phyloP scores from a whole-genome alignment of 2,329 filamentous ascomycete genomes.

The Seiridium cupressi region DNA sequence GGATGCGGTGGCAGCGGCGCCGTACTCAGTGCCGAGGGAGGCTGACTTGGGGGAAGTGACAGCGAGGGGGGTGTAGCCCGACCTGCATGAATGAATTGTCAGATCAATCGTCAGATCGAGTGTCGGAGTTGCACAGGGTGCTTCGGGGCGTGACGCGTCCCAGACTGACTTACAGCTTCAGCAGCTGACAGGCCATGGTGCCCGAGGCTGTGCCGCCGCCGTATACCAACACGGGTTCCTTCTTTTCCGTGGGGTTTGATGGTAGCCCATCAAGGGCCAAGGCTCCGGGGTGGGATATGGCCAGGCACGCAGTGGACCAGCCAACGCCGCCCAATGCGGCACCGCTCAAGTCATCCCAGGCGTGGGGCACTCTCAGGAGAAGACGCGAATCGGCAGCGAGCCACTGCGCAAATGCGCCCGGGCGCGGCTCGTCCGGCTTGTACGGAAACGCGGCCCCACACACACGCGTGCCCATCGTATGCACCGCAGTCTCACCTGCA shows the following conservation, averaged over 20 bases:
- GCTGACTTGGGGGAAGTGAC: neutral
- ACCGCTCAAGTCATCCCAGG: conserved; percentile 16
- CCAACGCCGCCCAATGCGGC: conserved; percentile 22
- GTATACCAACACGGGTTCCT: conserved; percentile 24
- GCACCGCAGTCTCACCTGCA: neutral
- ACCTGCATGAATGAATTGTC: too few relatives aligned
- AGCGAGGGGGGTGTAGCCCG: neutral
- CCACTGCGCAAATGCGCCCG: conserved; percentile 14
- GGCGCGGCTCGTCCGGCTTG: neutral
- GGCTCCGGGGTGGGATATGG: conserved; percentile 10
- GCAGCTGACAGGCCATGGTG: conserved; percentile 25
- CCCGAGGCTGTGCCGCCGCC: conserved; percentile 26
- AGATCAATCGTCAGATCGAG: too few relatives aligned
- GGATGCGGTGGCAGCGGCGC: neutral
- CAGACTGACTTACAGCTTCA: conserved; percentile 22
- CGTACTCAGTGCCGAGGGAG: neutral
- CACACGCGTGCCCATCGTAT: conserved; percentile 8
- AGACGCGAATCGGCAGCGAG: conserved; percentile 6
- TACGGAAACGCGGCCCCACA: conserved; percentile 14
- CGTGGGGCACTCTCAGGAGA: conserved; percentile 16
- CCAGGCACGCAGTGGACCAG: conserved; percentile 20
- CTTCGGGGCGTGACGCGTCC: too few relatives aligned
- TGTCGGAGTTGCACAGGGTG: too few relatives aligned
- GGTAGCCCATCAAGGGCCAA: conserved; percentile 10
- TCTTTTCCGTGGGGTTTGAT: conserved; percentile 4